Percentiles rank a stretch among this genome's conserved stretches.
These are phyloP conservation scores for Clarireedia monteithiana DNA, from an alignment of 2,329 filamentous ascomycete genomes.

Conservation along the genomic window DNA sequence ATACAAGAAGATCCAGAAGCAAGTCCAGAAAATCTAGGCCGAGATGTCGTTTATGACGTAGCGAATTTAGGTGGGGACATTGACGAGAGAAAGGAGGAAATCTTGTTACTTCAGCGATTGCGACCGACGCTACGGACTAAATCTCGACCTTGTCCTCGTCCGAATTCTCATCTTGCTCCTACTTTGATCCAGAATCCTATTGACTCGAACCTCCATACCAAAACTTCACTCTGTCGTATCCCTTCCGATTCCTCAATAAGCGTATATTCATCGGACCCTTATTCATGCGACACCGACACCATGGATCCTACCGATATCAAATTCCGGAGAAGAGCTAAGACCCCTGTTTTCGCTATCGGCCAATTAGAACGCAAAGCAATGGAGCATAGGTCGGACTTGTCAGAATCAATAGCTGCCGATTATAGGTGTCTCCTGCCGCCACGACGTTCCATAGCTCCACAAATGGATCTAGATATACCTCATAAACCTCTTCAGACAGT, in stretches of 20 bases:
- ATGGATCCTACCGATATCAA: neutral
- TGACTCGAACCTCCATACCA: neutral
- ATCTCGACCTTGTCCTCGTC: neutral
- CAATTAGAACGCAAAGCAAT: slow-evolving; percentile 20
- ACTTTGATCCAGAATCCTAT: neutral
- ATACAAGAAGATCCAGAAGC: slow-evolving; percentile 5
- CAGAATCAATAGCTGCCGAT: slow-evolving; percentile 19
- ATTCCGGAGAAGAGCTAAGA: slow-evolving; percentile 19
- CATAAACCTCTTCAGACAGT: neutral
- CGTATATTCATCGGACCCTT: slow-evolving; percentile 8
- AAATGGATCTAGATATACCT: slow-evolving; percentile 3
- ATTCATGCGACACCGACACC: neutral
- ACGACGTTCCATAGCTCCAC: slow-evolving; percentile 7
- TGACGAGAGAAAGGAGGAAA: neutral
- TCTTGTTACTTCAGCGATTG: slow-evolving; percentile 2
- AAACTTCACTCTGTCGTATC: neutral
- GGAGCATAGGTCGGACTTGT: slow-evolving; percentile 9
- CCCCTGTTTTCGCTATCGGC: slow-evolving; percentile 24
- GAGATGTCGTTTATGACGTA: neutral
- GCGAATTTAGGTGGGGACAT: neutral
- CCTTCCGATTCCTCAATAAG: slow-evolving; percentile 11
- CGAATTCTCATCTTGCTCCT: neutral
- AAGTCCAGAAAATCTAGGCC: neutral
- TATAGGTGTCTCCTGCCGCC: slow-evolving; percentile 19
- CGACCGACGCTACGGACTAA: neutral